A percentile compares a stretch with the other conserved stretches of the same genome.
Evolutionary conservation across 2,329 filamentous ascomycete species (phyloP).

Genomic region (Diaporthe sp.): DNA sequence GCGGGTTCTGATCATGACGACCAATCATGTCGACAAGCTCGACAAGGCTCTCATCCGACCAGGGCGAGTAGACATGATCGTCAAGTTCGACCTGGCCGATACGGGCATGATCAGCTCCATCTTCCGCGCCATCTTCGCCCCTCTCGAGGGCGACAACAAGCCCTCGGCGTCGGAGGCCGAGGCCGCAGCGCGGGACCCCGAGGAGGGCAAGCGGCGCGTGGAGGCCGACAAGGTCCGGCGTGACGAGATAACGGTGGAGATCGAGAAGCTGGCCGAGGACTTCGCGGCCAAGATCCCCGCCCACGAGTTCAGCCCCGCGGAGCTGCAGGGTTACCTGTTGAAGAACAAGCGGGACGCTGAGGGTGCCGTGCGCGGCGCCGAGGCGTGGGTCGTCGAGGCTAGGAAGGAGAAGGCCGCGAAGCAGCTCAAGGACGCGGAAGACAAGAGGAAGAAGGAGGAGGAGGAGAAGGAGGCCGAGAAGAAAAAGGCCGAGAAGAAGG

Average conservation of each 20-base stretch:
- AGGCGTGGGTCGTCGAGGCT: slow-evolving; percentile 64
- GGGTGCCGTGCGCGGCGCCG: slow-evolving; percentile 60
- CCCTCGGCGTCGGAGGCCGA: slow-evolving; percentile 43
- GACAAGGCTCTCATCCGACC: slow-evolving; percentile 74
- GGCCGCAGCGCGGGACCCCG: slow-evolving; percentile 45
- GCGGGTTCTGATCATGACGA: slow-evolving; percentile 75
- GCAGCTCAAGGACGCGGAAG: slow-evolving; percentile 58
- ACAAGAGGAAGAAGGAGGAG: slow-evolving; percentile 55
- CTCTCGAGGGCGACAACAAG: slow-evolving; percentile 62
- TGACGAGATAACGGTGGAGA: slow-evolving; percentile 53
- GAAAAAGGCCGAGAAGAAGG: slow-evolving; percentile 48
- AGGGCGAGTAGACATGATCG: slow-evolving; percentile 71
- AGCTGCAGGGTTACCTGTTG: slow-evolving; percentile 71
- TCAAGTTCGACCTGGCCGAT: slow-evolving; percentile 70
- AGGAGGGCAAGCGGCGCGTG: slow-evolving; percentile 47
- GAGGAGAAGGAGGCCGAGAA: slow-evolving; percentile 52
- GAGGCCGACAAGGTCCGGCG: slow-evolving; percentile 50
- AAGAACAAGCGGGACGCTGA: slow-evolving; percentile 67
- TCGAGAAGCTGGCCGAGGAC: slow-evolving; percentile 60
- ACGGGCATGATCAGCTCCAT: slow-evolving; percentile 65
- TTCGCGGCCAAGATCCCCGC: slow-evolving; percentile 67
- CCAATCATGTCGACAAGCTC: slow-evolving; percentile 73
- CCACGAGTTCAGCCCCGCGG: slow-evolving; percentile 70
- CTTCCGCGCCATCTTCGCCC: slow-evolving; percentile 71
- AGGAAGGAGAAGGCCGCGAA: slow-evolving; percentile 64